Evolutionary conservation across 352 stramenopile genomes (phyloP), one percentile per base, ranked within the genome.

Genomic region (Phytophthora ramorum): DNA sequence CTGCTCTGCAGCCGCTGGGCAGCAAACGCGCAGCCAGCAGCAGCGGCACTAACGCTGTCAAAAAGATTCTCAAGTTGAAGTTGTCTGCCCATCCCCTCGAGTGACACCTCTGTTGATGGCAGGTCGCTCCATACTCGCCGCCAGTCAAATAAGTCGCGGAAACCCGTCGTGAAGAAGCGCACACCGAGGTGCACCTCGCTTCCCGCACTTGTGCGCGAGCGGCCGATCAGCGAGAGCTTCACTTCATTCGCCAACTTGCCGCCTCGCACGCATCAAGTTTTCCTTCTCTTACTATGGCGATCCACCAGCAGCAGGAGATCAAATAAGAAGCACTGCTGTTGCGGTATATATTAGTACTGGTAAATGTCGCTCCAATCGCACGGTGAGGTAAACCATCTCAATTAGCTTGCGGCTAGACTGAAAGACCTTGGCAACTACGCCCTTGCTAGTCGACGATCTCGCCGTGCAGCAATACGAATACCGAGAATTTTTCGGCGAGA

Each of bases 161-260:
- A 57, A 69, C 45, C 56, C 48, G 63, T 24, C 63, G 63, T 71
- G 63, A 57, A 63, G 45, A 69, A 69, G 43, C 45, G 34, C 37
- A 51, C 40, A 46, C 40, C 40, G 37, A 57, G 26, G 45, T 62
- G 43, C 40, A 49, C 51, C 22, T 57, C 22, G 56, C 45, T 64
- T 72, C 58, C 44, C 35, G 13, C 45, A 44, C 30, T 16, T 16
- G 38, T 45, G 1, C n/a, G 14, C 19, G 38, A 20, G 38, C 14
- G n/a, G 38, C 38, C 5, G 38, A 45, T 20, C 38, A 20, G 4
- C 9, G n/a, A 26, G n/a, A 26, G n/a, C 40, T 46, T 46, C n/a
- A 24, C 40, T 7, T 46, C 40, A 77, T 71, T 77, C 56, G 55
- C 37, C 41, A 70, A 78, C 46, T 22, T 73, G 56, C 65, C 66